Evolutionary conservation across 768 basidiomycete species (phyloP), one percentile per base, ranked within the genome.

Genomic region (Podaxis sp.): DNA sequence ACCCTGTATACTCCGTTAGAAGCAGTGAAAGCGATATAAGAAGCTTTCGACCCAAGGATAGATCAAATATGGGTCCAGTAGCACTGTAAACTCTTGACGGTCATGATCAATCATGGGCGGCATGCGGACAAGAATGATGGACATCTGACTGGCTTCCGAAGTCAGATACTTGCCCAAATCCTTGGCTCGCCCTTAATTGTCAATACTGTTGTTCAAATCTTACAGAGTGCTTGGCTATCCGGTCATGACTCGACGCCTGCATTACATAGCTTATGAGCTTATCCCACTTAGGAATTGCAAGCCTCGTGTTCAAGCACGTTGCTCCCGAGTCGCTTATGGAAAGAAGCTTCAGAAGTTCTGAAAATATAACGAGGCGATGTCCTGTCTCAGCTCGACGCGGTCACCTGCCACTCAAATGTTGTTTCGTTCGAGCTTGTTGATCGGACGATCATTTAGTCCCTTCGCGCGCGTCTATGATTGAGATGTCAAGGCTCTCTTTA

Each of bases 271-370:
- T 36, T 54, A 57, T 55, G 55, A 44, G 55, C 44, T 57, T 57
- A 16, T 47, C 44, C 55, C 28, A 35, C 16, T 47, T 57, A 11
- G 44, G 42, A 47, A 44, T 32, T 35, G 55, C 9, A 44, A 57
- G 55, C 46, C 55, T 57, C 42, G 42, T 57, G 55, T 21, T 23
- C 44, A 27, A 44, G 28, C 55, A 57, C 55, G 55, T 32, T 47
- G 55, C 18, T 57, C 42, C 47, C 44, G 32, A 47, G 55, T 57
- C 35, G n/a, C 16, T 32, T 48, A 9, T 28, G 55, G 55, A 57
- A 56, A 40, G 27, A 4, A 27, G n/a, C 13, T 27, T 32, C 23
- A 25, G 37, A 42, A 25, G 52, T 54, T 18, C 4, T 38, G 36
- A 23, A 25, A 44, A 44, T 44, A 44, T n/a, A 44, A 42, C 13